Percentiles rank a stretch among this genome's conserved stretches.
Conservation (phyloP, 2,329 filamentous ascomycete genomes). For the Diaporthe destruens region DNA sequence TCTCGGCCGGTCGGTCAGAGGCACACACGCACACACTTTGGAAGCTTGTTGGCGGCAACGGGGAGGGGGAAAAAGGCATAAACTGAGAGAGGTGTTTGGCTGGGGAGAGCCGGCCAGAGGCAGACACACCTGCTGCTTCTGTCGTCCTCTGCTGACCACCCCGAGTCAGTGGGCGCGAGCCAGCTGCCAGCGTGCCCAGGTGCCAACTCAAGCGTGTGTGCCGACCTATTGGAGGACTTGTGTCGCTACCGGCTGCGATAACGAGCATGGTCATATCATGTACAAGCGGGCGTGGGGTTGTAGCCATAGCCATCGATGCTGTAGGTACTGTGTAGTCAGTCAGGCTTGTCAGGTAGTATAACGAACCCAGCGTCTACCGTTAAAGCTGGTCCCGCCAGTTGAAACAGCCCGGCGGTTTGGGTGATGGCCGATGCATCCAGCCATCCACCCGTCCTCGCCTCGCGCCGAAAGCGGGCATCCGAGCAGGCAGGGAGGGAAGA, state of each 20-base stretch:
- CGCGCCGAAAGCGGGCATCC: slow-evolving; percentile 27
- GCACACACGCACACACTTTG: no score
- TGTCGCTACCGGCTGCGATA: neutral
- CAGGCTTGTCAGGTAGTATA: neutral
- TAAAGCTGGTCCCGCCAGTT: slow-evolving; percentile 2
- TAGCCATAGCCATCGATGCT: no score
- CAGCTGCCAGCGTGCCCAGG: no score
- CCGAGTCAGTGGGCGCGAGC: slow-evolving; percentile 8
- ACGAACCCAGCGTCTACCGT: neutral
- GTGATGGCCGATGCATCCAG: slow-evolving; percentile 2
- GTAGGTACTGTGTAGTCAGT: no score
- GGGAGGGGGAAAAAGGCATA: neutral
- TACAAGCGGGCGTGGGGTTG: slow-evolving; percentile 22
- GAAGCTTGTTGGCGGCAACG: neutral
- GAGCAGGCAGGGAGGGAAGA: neutral
- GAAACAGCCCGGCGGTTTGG: slow-evolving; percentile 29
- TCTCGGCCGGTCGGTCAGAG: neutral
- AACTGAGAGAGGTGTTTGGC: neutral
- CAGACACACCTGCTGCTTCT: slow-evolving; percentile 23
- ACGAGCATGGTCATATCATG: slow-evolving; percentile 2
- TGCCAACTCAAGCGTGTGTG: no score
- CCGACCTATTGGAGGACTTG: slow-evolving; percentile 1
- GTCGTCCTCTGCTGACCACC: slow-evolving; percentile 24
- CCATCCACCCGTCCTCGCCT: neutral
- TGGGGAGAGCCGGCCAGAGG: slow-evolving; percentile 7